Conservation (phyloP, 2,329 filamentous ascomycete species). For the Myriangium duriaei region DNA sequence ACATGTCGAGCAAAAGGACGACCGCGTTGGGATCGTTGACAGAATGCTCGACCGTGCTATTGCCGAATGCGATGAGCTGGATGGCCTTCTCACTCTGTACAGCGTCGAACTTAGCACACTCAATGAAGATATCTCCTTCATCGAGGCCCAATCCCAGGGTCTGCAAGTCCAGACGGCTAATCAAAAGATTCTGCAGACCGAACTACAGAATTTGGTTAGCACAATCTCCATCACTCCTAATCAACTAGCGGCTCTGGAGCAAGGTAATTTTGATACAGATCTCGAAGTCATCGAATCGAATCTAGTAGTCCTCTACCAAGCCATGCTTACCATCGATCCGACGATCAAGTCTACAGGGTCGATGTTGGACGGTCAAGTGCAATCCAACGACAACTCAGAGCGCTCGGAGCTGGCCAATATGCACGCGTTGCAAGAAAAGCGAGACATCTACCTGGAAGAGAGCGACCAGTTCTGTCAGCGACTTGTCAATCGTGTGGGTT, state of each 20-base stretch:
- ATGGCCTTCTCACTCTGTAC: conserved; percentile 87
- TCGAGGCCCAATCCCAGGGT: conserved; percentile 93
- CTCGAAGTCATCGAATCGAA: conserved; percentile 67
- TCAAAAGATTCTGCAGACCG: conserved; percentile 82
- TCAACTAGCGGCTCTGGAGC: conserved; percentile 61
- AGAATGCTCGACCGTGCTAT: conserved; percentile 80
- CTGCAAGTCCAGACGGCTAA: conserved; percentile 95
- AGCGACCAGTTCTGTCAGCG: conserved; percentile 65
- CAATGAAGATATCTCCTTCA: conserved; percentile 90
- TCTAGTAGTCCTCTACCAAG: conserved; percentile 74
- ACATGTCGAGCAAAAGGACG: conserved; percentile 73
- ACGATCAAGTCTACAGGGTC: conserved; percentile 47
- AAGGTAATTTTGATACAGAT: conserved; percentile 39
- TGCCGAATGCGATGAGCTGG: conserved; percentile 87
- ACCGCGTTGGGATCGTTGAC: conserved; percentile 76
- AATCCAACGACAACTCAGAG: conserved; percentile 23
- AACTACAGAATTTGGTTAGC: conserved; percentile 76
- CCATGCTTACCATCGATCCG: conserved; percentile 87
- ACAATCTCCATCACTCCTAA: conserved; percentile 76
- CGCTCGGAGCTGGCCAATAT: conserved; percentile 64
- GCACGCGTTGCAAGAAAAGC: conserved; percentile 90
- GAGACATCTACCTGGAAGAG: conserved; percentile 72
- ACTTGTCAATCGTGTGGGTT: conserved; percentile 68
- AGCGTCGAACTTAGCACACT: conserved; percentile 88
- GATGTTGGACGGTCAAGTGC: conserved; percentile 40